These are phyloP conservation scores for Aspergillus nidulans DNA, from an alignment of 495 filamentous ascomycete species.

Conservation along the genomic window DNA sequence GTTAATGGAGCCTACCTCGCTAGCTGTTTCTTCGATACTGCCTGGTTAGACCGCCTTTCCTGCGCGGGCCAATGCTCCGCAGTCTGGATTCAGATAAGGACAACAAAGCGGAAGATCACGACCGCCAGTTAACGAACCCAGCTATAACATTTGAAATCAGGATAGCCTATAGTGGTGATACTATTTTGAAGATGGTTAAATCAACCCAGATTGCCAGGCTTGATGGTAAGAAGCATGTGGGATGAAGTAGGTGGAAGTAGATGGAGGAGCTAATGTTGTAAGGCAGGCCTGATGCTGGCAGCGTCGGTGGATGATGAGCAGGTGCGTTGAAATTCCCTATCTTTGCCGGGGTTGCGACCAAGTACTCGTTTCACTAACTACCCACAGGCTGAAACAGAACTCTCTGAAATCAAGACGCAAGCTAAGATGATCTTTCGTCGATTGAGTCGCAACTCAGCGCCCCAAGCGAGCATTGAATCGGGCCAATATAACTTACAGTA, in stretches of 20 bases:
- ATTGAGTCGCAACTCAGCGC: slow-evolving; percentile 80
- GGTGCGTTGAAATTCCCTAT: slow-evolving; percentile 33
- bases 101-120: slow-evolving; percentile 7
- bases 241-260: not conserved
- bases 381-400: slow-evolving; percentile 62
- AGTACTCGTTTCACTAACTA: slow-evolving; percentile 7
- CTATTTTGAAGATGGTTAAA: slow-evolving; percentile 66
- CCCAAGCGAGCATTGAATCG: slow-evolving; percentile 87
- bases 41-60: slow-evolving; percentile 33
- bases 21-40: slow-evolving; percentile 23
- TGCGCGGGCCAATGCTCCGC: slow-evolving; percentile 31
- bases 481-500: slow-evolving; percentile 85
- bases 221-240: slow-evolving; percentile 63
- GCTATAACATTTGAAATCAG: not conserved
- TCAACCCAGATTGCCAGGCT: slow-evolving; percentile 92
- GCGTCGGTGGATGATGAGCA: slow-evolving; percentile 92
- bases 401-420: slow-evolving; percentile 84
- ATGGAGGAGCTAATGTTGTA: slow-evolving; percentile 24
- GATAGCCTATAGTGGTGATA: not conserved
- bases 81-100: slow-evolving; percentile 6
- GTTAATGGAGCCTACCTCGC: slow-evolving; percentile 14
- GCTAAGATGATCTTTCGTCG: slow-evolving; percentile 84
- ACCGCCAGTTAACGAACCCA: not conserved
- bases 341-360: not conserved
- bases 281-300: slow-evolving; percentile 77